Evolutionary conservation across 2,329 filamentous ascomycete genomes (phyloP).

Genomic region (Cladosporium phlei): DNA sequence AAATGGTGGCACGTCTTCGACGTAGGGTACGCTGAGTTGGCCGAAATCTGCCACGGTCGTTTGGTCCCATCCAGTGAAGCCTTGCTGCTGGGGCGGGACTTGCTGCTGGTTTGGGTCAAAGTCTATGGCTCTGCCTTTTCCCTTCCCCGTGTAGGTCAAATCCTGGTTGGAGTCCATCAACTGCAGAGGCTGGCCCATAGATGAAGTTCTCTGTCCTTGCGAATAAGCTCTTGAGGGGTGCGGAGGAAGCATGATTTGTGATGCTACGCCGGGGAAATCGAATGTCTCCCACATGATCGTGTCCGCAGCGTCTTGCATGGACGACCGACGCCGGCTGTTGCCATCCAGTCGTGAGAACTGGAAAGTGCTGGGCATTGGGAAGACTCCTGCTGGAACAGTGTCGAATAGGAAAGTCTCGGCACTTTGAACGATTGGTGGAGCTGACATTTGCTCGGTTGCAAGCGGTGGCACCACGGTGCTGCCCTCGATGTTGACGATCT

Average conservation of each 20-base stretch:
- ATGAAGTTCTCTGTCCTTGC: background rate
- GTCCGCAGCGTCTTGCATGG: conserved; percentile 12
- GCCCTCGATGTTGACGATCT: too few relatives aligned
- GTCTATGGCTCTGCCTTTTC: conserved; percentile 9
- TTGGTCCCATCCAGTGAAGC: conserved; percentile 1
- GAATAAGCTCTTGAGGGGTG: background rate
- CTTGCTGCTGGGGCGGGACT: too few relatives aligned
- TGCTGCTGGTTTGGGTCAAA: background rate
- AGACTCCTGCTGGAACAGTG: too few relatives aligned
- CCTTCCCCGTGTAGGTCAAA: conserved; percentile 4
- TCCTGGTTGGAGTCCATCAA: conserved; percentile 1
- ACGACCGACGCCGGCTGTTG: conserved; percentile 1
- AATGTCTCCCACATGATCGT: conserved; percentile 12
- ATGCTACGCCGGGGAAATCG: background rate
- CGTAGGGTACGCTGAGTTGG: too few relatives aligned
- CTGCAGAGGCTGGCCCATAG: conserved; percentile 4
- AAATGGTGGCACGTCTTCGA: too few relatives aligned
- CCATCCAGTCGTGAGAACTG: background rate
- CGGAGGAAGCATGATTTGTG: conserved; percentile 6
- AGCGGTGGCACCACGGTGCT: too few relatives aligned
- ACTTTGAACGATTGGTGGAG: background rate
- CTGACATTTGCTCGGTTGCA: background rate
- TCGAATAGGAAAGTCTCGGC: background rate
- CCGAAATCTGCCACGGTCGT: too few relatives aligned
- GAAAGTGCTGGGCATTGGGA: too few relatives aligned